A percentile compares a stretch with the other conserved stretches of the same genome.
Conservation (phyloP, 1,139 yeast species). For the Saccharomyces hybrid region DNA sequence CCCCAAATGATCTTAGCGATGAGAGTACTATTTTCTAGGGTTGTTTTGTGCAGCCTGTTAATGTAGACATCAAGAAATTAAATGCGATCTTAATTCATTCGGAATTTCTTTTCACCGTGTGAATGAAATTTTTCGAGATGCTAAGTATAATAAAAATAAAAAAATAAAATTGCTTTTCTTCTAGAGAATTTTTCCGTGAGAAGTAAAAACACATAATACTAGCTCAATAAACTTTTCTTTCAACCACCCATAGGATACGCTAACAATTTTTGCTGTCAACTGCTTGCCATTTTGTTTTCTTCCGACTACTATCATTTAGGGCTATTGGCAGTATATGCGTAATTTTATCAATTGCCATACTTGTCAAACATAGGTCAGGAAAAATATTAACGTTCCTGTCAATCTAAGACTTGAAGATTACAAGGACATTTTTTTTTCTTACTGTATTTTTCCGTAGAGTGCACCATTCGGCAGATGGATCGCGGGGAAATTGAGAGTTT, state of each 20-base stretch:
- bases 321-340: neutral
- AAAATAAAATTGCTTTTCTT: no score
- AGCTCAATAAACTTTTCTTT: no score
- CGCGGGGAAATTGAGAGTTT: neutral
- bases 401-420: neutral
- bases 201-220: neutral
- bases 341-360: neutral
- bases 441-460: neutral
- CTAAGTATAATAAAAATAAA: no score
- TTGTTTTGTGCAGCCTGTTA: neutral
- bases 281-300: no score
- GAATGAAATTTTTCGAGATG: neutral
- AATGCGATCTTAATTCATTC: no score
- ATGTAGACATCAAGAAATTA: neutral
- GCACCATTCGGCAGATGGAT: neutral
- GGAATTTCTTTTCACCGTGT: neutral
- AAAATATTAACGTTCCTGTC: neutral
- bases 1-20: neutral
- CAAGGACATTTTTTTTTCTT: neutral
- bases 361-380: neutral
- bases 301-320: neutral
- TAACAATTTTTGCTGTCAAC: neutral
- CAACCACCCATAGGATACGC: neutral
- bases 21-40: neutral
- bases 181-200: neutral